Conservation (phyloP, 768 basidiomycete genomes). For the Tremella mesenterica region DNA sequence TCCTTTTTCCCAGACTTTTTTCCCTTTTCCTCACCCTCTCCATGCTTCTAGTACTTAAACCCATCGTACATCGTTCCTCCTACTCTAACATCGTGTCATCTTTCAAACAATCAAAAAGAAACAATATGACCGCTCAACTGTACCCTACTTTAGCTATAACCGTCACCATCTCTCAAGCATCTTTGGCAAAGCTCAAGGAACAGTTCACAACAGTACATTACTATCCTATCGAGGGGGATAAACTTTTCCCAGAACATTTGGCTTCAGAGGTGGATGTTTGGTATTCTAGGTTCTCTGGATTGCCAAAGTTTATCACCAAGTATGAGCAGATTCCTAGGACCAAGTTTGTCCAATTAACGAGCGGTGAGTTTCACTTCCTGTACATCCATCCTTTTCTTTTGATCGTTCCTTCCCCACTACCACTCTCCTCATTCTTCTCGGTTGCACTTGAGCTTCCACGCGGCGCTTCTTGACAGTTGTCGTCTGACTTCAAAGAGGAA, state of each 20-base stretch:
- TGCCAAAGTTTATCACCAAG: slow-evolving; percentile 16
- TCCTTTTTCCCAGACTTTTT: no score
- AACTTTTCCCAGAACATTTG: slow-evolving; percentile 8
- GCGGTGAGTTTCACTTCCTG: slow-evolving; percentile 26
- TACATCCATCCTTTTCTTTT: no score
- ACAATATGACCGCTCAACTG: neutral
- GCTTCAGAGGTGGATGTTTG: slow-evolving; percentile 25
- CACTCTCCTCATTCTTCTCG: no score
- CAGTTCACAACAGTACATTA: slow-evolving; percentile 32
- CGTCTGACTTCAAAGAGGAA: no score
- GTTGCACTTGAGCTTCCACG: no score
- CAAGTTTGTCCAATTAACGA: slow-evolving; percentile 28
- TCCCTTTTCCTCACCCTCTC: no score
- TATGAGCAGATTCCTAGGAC: slow-evolving; percentile 19
- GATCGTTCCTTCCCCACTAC: no score
- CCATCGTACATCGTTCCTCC: no score
- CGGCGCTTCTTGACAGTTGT: no score
- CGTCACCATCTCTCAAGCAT: neutral
- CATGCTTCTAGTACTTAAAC: no score
- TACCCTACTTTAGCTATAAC: neutral
- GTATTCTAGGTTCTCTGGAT: slow-evolving; percentile 16
- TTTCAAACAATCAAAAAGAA: no score
- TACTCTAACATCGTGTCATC: no score
- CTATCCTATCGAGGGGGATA: slow-evolving; percentile 10
- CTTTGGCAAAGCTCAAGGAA: slow-evolving; percentile 9